Conservation (phyloP, 805 yeast genomes). For the Barnettozyma pratensis region DNA sequence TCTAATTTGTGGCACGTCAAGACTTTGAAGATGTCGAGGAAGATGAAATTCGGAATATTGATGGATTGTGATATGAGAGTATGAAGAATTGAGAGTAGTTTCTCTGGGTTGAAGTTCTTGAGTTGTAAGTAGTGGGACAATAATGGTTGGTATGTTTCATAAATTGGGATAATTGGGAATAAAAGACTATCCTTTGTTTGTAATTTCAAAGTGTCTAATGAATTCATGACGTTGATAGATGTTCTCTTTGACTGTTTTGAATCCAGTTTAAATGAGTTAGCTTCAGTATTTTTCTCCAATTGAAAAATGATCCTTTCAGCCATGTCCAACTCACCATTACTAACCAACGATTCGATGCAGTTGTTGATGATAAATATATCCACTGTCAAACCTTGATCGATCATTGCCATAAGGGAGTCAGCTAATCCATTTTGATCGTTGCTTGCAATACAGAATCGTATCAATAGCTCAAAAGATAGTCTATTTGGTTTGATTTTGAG, state of each 20-base stretch:
- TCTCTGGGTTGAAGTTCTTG: conserved; percentile 1
- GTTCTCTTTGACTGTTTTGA: conserved; percentile 3
- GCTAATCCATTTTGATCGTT: not conserved
- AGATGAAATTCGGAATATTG: not conserved
- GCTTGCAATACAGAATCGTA: not conserved
- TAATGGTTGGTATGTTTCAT: conserved; percentile 5
- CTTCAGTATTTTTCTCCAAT: not conserved
- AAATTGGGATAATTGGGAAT: conserved; percentile 3
- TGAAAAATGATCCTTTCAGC: not conserved
- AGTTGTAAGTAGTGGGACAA: not conserved
- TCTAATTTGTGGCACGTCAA: conserved; percentile 1
- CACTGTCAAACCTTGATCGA: not conserved
- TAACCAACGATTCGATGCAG: not conserved
- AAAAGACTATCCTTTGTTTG: not conserved
- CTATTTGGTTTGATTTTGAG: conserved; percentile 1
- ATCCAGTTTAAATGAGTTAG: not conserved
- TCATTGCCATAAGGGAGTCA: not conserved
- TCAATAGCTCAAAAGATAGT: conserved; percentile 1
- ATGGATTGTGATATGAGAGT: not conserved
- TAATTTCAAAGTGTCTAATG: conserved; percentile 1
- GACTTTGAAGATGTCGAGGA: not conserved
- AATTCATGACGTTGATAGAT: not conserved
- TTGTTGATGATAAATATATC: conserved; percentile 5
- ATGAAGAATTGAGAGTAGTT: not conserved
- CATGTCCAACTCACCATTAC: not conserved